Percentiles rank a stretch among this genome's conserved stretches.
Evolutionary conservation across 768 basidiomycete genomes (phyloP).

Genomic region (Mycena kentingensis): DNA sequence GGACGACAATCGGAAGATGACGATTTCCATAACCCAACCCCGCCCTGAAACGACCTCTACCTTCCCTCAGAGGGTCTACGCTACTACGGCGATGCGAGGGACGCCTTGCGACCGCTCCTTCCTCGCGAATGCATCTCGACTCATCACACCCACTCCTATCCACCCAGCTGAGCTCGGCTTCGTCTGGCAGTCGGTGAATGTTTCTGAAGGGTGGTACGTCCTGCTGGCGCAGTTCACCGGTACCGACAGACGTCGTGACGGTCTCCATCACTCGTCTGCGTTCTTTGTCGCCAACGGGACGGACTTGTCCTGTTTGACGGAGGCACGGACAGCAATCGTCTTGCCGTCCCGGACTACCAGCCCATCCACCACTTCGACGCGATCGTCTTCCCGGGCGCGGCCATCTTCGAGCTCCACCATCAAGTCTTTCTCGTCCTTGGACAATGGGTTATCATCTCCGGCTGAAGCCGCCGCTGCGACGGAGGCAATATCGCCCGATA

Average conservation of each 20-base stretch:
- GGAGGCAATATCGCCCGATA: conserved; percentile 8
- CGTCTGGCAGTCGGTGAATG: conserved; percentile 37
- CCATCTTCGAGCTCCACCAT: conserved; percentile 17
- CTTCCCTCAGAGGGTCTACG: too few relatives aligned
- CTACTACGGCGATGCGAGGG: background rate
- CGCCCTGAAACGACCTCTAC: background rate
- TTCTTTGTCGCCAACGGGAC: conserved; percentile 43
- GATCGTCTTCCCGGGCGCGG: conserved; percentile 4
- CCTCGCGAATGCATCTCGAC: background rate
- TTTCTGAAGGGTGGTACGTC: conserved; percentile 40
- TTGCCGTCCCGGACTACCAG: background rate
- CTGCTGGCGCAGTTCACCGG: conserved; percentile 27
- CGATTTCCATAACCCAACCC: background rate
- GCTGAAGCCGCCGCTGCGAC: conserved; percentile 24
- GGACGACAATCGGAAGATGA: background rate
- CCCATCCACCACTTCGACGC: background rate
- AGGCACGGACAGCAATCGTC: background rate
- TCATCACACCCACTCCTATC: background rate
- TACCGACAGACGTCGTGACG: background rate
- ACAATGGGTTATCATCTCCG: conserved; percentile 7
- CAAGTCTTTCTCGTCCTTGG: conserved; percentile 14
- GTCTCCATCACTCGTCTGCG: conserved; percentile 24
- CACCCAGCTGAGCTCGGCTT: conserved; percentile 16
- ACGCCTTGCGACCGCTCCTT: background rate
- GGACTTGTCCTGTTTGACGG: conserved; percentile 35